phyloP scores from a whole-genome alignment of 169 alveolate genomes.

The Cystoisospora suis region DNA sequence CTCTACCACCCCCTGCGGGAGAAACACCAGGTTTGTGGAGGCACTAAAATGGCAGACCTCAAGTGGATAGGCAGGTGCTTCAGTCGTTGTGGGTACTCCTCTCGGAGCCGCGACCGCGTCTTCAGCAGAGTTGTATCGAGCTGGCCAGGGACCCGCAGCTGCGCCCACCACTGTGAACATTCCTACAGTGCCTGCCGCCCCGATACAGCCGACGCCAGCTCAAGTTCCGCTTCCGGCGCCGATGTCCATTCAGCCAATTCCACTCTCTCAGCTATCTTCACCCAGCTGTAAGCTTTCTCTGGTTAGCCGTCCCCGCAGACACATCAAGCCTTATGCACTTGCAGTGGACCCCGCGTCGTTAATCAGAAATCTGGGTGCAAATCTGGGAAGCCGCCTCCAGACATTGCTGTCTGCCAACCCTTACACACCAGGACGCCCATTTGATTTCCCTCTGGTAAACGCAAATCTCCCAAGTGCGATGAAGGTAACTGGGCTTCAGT shows the following conservation, averaged over 20 bases:
- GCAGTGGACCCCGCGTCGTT: not conserved
- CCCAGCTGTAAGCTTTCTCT: slow-evolving; percentile 1
- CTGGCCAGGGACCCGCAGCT: not conserved
- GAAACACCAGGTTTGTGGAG: not conserved
- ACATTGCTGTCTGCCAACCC: not conserved
- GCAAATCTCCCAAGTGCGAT: not conserved
- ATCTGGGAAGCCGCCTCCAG: not conserved
- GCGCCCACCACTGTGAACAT: not conserved
- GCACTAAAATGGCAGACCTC: not conserved
- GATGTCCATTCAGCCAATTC: slow-evolving; percentile 2
- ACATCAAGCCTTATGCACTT: not conserved
- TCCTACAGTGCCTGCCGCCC: not conserved
- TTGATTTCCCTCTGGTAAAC: not conserved
- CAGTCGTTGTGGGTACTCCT: slow-evolving; percentile 5
- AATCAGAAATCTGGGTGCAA: not conserved
- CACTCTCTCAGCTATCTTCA: not conserved
- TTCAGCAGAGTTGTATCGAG: not conserved
- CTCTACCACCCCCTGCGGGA: not conserved
- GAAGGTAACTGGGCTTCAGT: not conserved
- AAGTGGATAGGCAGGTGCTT: not conserved
- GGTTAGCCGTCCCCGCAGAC: not conserved
- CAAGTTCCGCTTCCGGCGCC: not conserved
- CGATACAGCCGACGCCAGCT: not conserved
- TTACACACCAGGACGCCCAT: not conserved
- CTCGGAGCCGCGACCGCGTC: not conserved